These are phyloP conservation scores for Tetrapisispora fleetii DNA, from an alignment of 805 yeast genomes.

Conservation along the genomic window DNA sequence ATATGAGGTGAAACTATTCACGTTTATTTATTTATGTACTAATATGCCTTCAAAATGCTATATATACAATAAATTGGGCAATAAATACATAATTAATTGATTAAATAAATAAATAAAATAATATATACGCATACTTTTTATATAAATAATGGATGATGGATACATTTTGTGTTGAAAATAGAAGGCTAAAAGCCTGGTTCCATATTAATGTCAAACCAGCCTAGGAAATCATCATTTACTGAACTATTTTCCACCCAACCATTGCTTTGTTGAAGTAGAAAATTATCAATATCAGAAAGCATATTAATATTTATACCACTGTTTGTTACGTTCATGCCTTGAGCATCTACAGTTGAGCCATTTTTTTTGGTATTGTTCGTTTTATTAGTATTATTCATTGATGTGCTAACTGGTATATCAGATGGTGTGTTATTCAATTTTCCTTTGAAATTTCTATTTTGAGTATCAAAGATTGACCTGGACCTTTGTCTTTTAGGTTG, in stretches of 20 bases:
- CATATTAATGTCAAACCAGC: slow-evolving; percentile 86
- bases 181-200: slow-evolving; percentile 42
- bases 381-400: not conserved
- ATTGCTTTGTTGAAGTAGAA: slow-evolving; percentile 71
- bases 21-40: too few relatives aligned
- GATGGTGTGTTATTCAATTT: not conserved
- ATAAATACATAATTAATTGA: too few relatives aligned
- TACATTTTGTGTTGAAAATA: not conserved
- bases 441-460: not conserved
- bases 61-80: too few relatives aligned
- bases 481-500: not conserved
- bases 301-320: slow-evolving; percentile 1
- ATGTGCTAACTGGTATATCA: not conserved
- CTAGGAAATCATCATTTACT: slow-evolving; percentile 69
- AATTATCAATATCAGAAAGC: slow-evolving; percentile 35
- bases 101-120: too few relatives aligned
- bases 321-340: too few relatives aligned
- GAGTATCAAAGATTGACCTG: not conserved
- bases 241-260: slow-evolving; percentile 74
- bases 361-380: not conserved
- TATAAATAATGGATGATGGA: not conserved
- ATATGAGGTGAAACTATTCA: too few relatives aligned
- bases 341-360: too few relatives aligned
- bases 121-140: too few relatives aligned
- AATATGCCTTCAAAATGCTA: too few relatives aligned